phyloP scores from a whole-genome alignment of 768 basidiomycete species.

The Serendipita vermifera region DNA sequence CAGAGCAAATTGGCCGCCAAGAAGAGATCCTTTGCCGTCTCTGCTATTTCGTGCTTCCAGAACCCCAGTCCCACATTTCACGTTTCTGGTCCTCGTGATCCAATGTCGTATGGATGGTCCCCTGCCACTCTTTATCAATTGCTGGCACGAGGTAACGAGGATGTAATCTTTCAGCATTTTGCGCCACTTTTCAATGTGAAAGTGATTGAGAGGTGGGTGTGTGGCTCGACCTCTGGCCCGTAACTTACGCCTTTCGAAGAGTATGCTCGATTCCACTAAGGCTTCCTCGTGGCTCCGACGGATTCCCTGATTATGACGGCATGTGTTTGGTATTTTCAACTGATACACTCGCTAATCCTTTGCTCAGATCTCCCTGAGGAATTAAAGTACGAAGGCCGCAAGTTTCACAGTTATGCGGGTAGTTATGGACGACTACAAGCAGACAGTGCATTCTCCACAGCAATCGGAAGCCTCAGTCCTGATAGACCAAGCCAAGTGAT shows the following conservation, averaged over 20 bases:
- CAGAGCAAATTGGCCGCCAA: too few species aligned
- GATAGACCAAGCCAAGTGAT: conserved; percentile 49
- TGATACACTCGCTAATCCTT: not conserved
- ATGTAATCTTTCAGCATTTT: not conserved
- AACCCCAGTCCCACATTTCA: too few species aligned
- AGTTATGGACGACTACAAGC: not conserved
- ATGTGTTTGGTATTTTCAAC: not conserved
- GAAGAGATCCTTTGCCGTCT: too few species aligned
- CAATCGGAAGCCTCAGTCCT: not conserved
- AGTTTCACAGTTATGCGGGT: not conserved
- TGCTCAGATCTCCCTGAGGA: conserved; percentile 2
- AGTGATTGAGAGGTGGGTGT: not conserved
- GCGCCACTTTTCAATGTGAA: not conserved
- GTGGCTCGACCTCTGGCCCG: too few species aligned
- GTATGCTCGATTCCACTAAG: not conserved
- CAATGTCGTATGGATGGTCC: not conserved
- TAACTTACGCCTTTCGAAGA: too few species aligned
- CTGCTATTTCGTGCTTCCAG: too few species aligned
- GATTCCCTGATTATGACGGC: not conserved
- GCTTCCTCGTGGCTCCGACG: not conserved
- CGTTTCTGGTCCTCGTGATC: not conserved
- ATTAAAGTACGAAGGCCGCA: not conserved
- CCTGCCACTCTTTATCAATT: not conserved
- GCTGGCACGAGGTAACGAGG: not conserved
- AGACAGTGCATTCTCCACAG: not conserved